Percentiles rank a stretch among this genome's conserved stretches.
Evolutionary conservation across 73 alveolate genomes (phyloP).

Genomic region (Paramecium bursaria): DNA sequence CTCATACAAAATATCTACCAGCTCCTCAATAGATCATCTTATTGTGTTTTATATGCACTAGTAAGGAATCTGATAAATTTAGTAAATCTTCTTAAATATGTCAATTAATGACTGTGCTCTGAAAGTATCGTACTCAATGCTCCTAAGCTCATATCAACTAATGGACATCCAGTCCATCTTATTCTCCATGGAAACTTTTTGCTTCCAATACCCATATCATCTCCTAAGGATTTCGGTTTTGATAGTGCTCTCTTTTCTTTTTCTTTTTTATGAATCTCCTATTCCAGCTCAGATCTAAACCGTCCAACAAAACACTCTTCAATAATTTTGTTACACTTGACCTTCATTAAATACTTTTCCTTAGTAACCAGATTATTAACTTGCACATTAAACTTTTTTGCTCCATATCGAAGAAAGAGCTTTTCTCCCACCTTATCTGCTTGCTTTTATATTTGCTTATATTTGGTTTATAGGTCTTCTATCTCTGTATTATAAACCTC

Average conservation of each 20-base stretch:
- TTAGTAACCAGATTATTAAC: neutral
- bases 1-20: constrained; percentile 24
- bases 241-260: constrained; percentile 4
- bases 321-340: neutral
- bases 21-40: neutral
- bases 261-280: neutral
- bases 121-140: neutral
- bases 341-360: constrained; percentile 29
- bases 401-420: constrained; percentile 17
- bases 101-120: constrained; percentile 13
- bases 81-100: constrained; percentile 9
- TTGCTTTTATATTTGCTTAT: neutral
- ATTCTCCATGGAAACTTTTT: constrained; percentile 44
- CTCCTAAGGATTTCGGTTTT: constrained; percentile 43
- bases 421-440: constrained; percentile 27
- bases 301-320: constrained; percentile 34
- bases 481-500: constrained; percentile 2
- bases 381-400: neutral
- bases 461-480: neutral
- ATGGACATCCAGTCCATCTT: constrained; percentile 49
- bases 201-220: constrained; percentile 50
- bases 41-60: neutral
- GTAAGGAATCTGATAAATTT: constrained; percentile 12
- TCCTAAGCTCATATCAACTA: neutral
- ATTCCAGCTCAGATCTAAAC: constrained; percentile 18